These are phyloP conservation scores for Hemileccinum impolitum DNA, from an alignment of 768 basidiomycete genomes.

Conservation along the genomic window DNA sequence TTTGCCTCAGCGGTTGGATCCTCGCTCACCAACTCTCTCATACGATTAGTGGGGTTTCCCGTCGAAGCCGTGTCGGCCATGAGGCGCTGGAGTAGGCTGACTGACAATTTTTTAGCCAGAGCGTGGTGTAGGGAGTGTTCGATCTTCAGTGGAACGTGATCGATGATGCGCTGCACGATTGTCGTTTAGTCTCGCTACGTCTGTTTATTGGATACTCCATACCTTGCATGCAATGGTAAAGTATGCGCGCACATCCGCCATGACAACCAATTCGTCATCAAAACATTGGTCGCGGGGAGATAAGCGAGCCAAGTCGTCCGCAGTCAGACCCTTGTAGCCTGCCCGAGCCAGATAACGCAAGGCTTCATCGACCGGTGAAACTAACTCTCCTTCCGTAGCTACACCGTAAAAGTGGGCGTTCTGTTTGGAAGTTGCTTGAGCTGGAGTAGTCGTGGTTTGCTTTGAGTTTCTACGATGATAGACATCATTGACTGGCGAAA, in stretches of 20 bases:
- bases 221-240: slow-evolving; percentile 56
- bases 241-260: slow-evolving; percentile 55
- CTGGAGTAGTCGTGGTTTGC: no score
- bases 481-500: no score
- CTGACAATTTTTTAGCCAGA: slow-evolving; percentile 34
- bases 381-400: no score
- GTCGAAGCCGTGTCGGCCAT: slow-evolving; percentile 16
- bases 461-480: no score
- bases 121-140: slow-evolving; percentile 43
- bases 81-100: slow-evolving; percentile 35
- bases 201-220: background rate
- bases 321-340: slow-evolving; percentile 22
- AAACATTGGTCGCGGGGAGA: slow-evolving; percentile 23
- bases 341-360: slow-evolving; percentile 29
- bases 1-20: slow-evolving; percentile 36
- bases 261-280: slow-evolving; percentile 46
- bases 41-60: slow-evolving; percentile 26
- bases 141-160: slow-evolving; percentile 49
- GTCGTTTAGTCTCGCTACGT: background rate
- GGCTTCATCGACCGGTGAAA: slow-evolving; percentile 6
- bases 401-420: no score
- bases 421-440: no score
- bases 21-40: slow-evolving; percentile 44
- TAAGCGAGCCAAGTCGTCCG: slow-evolving; percentile 27
- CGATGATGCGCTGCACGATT: slow-evolving; percentile 47